Base-by-base conservation (phyloP, 1,284 basidiomycete genomes). In the Grifola frondosa region DNA sequence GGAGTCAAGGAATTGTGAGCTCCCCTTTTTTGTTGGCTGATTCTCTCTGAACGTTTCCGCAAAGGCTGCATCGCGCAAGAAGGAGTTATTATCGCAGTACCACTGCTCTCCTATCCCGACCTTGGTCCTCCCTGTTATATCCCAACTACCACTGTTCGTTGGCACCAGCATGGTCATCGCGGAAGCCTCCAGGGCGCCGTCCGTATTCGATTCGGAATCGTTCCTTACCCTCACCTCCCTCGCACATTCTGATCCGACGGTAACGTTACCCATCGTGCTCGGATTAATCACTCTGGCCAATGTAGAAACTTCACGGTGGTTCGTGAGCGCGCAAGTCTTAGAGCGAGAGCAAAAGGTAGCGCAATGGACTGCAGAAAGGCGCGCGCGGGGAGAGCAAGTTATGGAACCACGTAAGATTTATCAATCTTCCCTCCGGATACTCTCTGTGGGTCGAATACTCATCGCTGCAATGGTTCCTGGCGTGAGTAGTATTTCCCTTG, bases 401-500 rank as follows among this genome's bases (percentile, higher is more conserved):
- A 45, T 78, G 15, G 66, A 76, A 53, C 78, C 76, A 10, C 71
- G 69, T 44, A 77, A 76, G 49, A 64, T 85, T 25, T 67, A 90
- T 38, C 85, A 84, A 54, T 76, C 76, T 6, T 65, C 66, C 2
- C 63, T 93, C 49, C 70, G 90, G 30, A 62, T 75, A 2, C 60
- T 84, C 24, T 82, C 88, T 0, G 71, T 95, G 21, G 71, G 71
- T 12, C 80, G 91, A 46, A 91, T 94, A 39, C 69, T 88, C 17
- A 64, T 92, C 24, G 86, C 86, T n/a, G 74, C 81, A 13, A 67
- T 89, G 60, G 80, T 86, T 16, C 91, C 91, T 36, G 87, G 88
- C 48, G 91, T 93, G 60, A 53, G 79, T 69, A 23, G 32, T 31
- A 17, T 31, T 42, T 30, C 30, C 8, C 30, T 36, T 9, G 15